phyloP scores from a whole-genome alignment of 2,329 filamentous ascomycete species.

The Aureobasidium namibiae region DNA sequence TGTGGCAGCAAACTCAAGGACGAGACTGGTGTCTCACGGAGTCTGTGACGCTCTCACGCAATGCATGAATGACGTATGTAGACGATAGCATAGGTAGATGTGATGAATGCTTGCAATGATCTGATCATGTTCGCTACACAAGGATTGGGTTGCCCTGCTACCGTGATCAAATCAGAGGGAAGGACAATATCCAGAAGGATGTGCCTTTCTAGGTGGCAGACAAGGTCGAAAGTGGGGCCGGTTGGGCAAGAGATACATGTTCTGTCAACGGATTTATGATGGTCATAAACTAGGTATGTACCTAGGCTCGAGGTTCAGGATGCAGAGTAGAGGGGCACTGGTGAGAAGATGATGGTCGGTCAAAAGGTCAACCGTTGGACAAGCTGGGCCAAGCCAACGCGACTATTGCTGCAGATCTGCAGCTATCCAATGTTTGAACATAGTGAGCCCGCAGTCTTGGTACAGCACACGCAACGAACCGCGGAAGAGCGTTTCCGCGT shows the following conservation, averaged over 20 bases:
- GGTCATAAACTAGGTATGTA: neutral
- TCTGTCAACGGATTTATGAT: neutral
- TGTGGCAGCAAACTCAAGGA: neutral
- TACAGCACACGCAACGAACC: neutral
- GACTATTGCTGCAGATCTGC: constrained; percentile 9
- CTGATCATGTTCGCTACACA: too few relatives aligned
- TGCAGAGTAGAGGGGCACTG: neutral
- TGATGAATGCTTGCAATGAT: neutral
- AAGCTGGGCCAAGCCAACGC: neutral
- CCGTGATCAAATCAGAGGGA: too few relatives aligned
- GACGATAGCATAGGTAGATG: neutral
- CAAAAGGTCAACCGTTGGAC: neutral
- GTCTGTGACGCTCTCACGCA: neutral
- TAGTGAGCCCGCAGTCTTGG: neutral
- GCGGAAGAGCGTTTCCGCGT: neutral
- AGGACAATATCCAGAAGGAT: too few relatives aligned
- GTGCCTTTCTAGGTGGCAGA: too few relatives aligned
- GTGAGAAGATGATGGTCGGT: neutral
- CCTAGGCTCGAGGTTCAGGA: neutral
- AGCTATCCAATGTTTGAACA: neutral
- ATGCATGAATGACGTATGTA: neutral
- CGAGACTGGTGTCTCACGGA: neutral
- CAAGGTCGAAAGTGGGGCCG: too few relatives aligned
- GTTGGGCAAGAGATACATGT: neutral
- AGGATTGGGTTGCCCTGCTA: too few relatives aligned